These are phyloP conservation scores for Aspergillus carbonarius DNA, from an alignment of 2,329 filamentous ascomycete genomes.

Conservation along the genomic window DNA sequence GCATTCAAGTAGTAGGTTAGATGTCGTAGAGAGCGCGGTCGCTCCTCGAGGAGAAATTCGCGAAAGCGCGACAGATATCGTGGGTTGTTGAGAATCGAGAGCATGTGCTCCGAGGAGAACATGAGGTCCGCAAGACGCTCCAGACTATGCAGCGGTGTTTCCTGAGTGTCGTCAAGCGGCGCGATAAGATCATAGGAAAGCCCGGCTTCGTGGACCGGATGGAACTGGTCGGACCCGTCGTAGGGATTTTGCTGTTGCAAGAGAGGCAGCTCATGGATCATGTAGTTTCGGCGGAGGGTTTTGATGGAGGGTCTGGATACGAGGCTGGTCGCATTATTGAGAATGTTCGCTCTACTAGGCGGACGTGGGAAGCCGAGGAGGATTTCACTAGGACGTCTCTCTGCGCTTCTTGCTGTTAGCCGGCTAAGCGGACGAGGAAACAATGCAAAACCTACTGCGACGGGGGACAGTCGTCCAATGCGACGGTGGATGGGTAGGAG, in stretches of 20 bases:
- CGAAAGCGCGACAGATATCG: constrained; percentile 65
- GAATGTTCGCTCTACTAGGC: constrained; percentile 15
- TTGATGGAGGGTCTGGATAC: constrained; percentile 26
- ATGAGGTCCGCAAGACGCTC: constrained; percentile 65
- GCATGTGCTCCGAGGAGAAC: constrained; percentile 65
- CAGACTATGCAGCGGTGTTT: constrained; percentile 49
- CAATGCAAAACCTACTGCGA: neutral
- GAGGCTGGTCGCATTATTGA: constrained; percentile 16
- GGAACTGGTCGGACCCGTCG: constrained; percentile 26
- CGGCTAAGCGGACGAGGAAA: neutral
- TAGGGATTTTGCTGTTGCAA: constrained; percentile 28
- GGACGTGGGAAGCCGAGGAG: constrained; percentile 27
- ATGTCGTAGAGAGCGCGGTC: constrained; percentile 63
- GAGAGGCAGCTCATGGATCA: constrained; percentile 28
- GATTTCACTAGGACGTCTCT: constrained; percentile 14
- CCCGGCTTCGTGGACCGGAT: constrained; percentile 34
- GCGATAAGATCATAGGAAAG: constrained; percentile 37
- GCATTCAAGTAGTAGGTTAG: constrained; percentile 72
- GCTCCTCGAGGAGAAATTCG: constrained; percentile 60
- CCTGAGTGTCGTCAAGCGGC: constrained; percentile 25
- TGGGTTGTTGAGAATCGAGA: constrained; percentile 64
- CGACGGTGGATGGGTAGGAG: constrained; percentile 11
- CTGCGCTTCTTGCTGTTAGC: neutral
- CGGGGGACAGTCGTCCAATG: constrained; percentile 5
- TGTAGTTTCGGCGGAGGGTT: constrained; percentile 27